Conservation (phyloP, 306 rosid species). For the Rubus parviflorus region DNA sequence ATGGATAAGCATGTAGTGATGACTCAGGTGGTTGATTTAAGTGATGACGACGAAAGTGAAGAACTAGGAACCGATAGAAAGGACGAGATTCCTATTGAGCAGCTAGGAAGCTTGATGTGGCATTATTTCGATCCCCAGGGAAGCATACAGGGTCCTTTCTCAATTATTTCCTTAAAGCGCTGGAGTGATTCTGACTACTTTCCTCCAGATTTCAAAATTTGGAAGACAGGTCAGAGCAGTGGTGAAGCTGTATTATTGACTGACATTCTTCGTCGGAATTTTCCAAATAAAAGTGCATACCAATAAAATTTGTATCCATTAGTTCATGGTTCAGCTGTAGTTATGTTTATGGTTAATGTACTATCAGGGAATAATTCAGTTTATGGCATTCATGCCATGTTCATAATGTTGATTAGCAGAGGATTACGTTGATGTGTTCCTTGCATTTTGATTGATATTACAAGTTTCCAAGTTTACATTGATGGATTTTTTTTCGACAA, state of each 20-base stretch:
- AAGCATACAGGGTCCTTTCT: constrained; percentile 70
- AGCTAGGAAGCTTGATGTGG: constrained; percentile 45
- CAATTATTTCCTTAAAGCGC: constrained; percentile 46
- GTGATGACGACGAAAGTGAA: constrained; percentile 53
- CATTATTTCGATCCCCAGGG: constrained; percentile 74
- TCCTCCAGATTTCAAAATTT: constrained; percentile 67
- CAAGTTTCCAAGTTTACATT: too few species aligned
- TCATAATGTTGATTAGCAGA: not conserved
- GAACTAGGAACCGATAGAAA: constrained; percentile 16
- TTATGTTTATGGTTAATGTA: not conserved
- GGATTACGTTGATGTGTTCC: not conserved
- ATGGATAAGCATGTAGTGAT: constrained; percentile 22
- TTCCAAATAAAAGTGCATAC: constrained; percentile 7
- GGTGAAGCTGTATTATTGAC: constrained; percentile 48
- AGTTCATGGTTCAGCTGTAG: not conserved
- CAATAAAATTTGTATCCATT: constrained; percentile 2
- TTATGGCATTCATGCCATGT: not conserved
- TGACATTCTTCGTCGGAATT: constrained; percentile 40
- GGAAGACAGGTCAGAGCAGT: constrained; percentile 58
- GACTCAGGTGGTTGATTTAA: constrained; percentile 48
- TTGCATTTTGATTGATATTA: not conserved
- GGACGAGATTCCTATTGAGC: constrained; percentile 21
- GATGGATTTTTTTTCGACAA: not conserved
- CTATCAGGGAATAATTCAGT: not conserved
- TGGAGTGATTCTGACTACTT: constrained; percentile 76